These are phyloP conservation scores for Apophysomyces sp. DNA, from an alignment of 371 early-diverging fungal genomes.

Conservation along the genomic window DNA sequence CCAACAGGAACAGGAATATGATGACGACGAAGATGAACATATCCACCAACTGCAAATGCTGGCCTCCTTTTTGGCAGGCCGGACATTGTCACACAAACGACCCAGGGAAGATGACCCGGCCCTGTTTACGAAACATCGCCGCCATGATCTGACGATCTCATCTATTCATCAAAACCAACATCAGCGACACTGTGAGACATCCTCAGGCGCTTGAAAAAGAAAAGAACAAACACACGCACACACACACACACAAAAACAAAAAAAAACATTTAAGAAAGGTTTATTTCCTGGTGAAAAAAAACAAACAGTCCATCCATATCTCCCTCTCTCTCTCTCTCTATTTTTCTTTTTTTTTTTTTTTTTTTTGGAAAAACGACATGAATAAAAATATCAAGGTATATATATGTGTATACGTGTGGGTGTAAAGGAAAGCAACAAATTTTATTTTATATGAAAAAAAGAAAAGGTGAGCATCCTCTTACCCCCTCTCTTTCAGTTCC, in stretches of 20 bases:
- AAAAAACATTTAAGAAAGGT: not conserved
- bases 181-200: not conserved
- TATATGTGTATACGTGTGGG: too few species aligned
- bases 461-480: too few species aligned
- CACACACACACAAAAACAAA: too few species aligned
- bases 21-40: slow-evolving; percentile 7
- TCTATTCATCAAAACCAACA: not conserved
- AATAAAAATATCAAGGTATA: too few species aligned
- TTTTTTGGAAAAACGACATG: too few species aligned
- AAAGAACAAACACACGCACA: too few species aligned
- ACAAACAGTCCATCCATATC: not conserved
- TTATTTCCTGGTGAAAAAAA: not conserved
- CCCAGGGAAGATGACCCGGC: slow-evolving; percentile 4
- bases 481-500: too few species aligned
- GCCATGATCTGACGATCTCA: slow-evolving; percentile 5
- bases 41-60: slow-evolving; percentile 19
- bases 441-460: too few species aligned
- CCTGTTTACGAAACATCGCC: slow-evolving; percentile 7
- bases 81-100: slow-evolving; percentile 6
- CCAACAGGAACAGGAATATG: slow-evolving; percentile 8
- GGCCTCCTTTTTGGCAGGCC: slow-evolving; percentile 21
- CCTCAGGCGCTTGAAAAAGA: not conserved
- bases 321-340: not conserved
- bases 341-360: not conserved
- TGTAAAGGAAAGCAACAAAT: too few species aligned